Base-by-base conservation (phyloP, 164 flowering plant species). In the Vitis rotundifolia region DNA sequence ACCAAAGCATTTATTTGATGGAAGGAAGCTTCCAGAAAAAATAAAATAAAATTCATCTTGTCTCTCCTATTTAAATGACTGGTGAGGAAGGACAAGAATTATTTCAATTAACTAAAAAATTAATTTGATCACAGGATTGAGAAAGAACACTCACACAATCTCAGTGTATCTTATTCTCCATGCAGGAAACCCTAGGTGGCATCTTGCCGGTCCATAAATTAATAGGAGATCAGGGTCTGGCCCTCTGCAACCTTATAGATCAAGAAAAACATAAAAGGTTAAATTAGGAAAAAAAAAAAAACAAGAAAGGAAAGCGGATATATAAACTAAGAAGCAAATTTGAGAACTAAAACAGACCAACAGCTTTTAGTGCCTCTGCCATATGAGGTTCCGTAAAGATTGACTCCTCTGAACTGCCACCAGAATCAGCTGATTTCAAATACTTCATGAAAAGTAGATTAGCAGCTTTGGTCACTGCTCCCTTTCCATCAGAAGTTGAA, bases 81-180 rank as follows among this genome's bases (percentile, higher is more conserved):
- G 44, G 44, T 37, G 44, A 37, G 44, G 44, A 37, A 37, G 44
- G 44, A 37, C 44, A 37, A 37, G 44, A 37, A 5, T 5, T 37
- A 37, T 37, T 37, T 37, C 60, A 57, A 57, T 57, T 3, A n/a
- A 48, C 37, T 9, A 63, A 15, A 15, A 22, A 49, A 49, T 22
- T 22, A 11, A 19, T 10, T 49, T 31, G 11, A 18, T 10, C 19
- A 16, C 53, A 49, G 44, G 1, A 9, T 66, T 44, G 18, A 10
- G 50, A 9, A 48, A 47, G 31, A 58, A 63, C 10, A 83, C 97
- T 88, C 57, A 93, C 99, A 90, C 83, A 57, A 95, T 89, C 89
- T 92, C 99, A 11, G 99, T 90, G 76, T 92, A 93, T 49, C 88
- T 82, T 58, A 90, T 68, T 77, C 97, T 87, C 97, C 99, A 93